Base-by-base conservation (phyloP, 305 asterid genomes). In the Rubia tinctorum region DNA sequence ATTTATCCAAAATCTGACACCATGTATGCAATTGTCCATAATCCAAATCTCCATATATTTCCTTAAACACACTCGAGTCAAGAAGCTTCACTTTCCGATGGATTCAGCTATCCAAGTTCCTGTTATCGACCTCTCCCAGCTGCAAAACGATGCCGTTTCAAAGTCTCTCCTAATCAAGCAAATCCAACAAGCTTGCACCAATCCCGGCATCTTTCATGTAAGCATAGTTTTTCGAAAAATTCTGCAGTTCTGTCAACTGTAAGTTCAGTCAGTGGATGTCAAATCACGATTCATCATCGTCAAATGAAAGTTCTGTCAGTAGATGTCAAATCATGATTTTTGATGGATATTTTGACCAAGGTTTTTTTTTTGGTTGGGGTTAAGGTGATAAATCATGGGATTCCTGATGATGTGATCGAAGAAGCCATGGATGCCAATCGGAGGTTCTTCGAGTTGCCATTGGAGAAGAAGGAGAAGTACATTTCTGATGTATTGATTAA, bases 381-480 rank as follows among this genome's bases (percentile, higher is more conserved):
- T 27, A 20, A 66, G 71, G 71, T 66, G 23, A 11, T 43, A 5
- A 66, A 66, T 20, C 71, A 84, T 60, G 88, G 88, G 1, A 58
- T 87, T 49, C 51, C 73, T 5, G 81, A 82, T 68, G 72, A 71
- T 9, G 72, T 80, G 13, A 73, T 82, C 3, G 84, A 83, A 72
- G 88, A 74, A 74, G 86, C 84, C 27, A 25, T 87, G 23, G 56
- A 73, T n/a, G 88, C 77, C 75, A 84, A 81, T 30, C 47, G 71
- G 0, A 67, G 63, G 8, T 83, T 87, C 82, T 87, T 87, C 44
- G 81, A 74, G 61, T 11, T 85, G 73, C 81, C 82, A 0, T 17
- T 61, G 68, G 75, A 65, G 17, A 73, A 25, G 30, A 82, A 85
- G 13, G 82, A 79, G 59, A 80, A 70, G 53, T 69, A 83, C 5